Evolutionary conservation across 768 basidiomycete genomes (phyloP).

Genomic region (Collybia mongolica): DNA sequence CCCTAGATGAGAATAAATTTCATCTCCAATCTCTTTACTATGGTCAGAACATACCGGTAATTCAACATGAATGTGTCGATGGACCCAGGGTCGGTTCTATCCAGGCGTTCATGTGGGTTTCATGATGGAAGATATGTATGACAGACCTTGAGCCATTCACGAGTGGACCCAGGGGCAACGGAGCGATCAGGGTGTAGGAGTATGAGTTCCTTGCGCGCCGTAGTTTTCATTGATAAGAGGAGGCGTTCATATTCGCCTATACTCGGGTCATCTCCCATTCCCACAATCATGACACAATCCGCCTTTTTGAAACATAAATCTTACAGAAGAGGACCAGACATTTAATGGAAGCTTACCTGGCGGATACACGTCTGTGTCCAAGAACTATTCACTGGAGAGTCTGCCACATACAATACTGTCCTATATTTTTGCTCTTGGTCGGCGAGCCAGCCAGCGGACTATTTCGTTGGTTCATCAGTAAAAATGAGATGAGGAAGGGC

Average conservation of each 20-base stretch:
- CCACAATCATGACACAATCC: constrained; percentile 91
- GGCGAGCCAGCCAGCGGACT: constrained; percentile 80
- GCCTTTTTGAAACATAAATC: constrained; percentile 44
- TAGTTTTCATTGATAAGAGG: constrained; percentile 93
- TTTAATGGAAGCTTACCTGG: constrained; percentile 50
- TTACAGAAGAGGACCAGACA: neutral
- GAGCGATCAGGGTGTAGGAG: constrained; percentile 90
- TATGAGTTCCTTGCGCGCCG: constrained; percentile 96
- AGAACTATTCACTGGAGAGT: constrained; percentile 90
- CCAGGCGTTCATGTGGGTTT: constrained; percentile 1
- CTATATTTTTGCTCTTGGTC: constrained; percentile 94
- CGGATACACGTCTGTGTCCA: constrained; percentile 99
- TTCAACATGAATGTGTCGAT: constrained; percentile 95
- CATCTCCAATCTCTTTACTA: neutral
- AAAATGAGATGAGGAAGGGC: neutral
- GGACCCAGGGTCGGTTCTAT: constrained; percentile 93
- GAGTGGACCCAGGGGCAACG: constrained; percentile 86
- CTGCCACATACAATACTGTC: constrained; percentile 93
- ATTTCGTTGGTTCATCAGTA: neutral
- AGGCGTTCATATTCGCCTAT: constrained; percentile 95
- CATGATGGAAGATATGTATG: constrained; percentile 2
- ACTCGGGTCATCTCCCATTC: constrained; percentile 88
- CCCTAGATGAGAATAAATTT: constrained; percentile 45
- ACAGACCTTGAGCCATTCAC: constrained; percentile 90
- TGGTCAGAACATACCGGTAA: constrained; percentile 54